Conservation (phyloP, 139 green algal species). For the Chlorella vulgaris region DNA sequence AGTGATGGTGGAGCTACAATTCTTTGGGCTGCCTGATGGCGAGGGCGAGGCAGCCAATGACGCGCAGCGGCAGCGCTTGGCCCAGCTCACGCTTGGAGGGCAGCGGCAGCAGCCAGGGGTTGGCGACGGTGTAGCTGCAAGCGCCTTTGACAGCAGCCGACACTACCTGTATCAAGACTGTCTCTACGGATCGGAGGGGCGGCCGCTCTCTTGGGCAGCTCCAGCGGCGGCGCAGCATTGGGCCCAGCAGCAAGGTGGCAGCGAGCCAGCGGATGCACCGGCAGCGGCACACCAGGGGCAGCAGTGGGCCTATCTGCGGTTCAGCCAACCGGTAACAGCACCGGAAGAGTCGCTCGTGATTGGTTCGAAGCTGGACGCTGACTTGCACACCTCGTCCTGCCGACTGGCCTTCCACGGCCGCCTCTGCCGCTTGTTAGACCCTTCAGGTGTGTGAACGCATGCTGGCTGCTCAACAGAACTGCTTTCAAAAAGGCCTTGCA, state of each 20-base stretch:
- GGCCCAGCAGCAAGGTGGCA: background rate
- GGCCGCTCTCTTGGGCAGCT: conserved; percentile 41
- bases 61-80: conserved; percentile 28
- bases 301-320: conserved; percentile 84
- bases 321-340: conserved; percentile 83
- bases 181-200: conserved; percentile 77
- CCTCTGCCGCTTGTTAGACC: conserved; percentile 58
- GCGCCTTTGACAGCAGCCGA: conserved; percentile 59
- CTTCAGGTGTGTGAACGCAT: background rate
- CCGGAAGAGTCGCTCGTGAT: conserved; percentile 82
- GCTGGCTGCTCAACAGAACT: too few species aligned
- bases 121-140: background rate
- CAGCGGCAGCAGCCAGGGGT: background rate
- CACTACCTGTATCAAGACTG: conserved; percentile 81
- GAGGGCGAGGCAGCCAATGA: conserved; percentile 10
- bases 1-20: conserved; percentile 80
- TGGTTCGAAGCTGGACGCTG: conserved; percentile 84
- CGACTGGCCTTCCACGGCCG: conserved; percentile 90
- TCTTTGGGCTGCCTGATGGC: conserved; percentile 75
- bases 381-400: conserved; percentile 74
- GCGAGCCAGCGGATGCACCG: background rate
- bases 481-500: too few species aligned
- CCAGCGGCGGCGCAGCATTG: conserved; percentile 10
- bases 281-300: conserved; percentile 58
- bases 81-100: background rate